Evolutionary conservation across 1,284 basidiomycete genomes (phyloP).

Genomic region (Entoloma clypeatum): DNA sequence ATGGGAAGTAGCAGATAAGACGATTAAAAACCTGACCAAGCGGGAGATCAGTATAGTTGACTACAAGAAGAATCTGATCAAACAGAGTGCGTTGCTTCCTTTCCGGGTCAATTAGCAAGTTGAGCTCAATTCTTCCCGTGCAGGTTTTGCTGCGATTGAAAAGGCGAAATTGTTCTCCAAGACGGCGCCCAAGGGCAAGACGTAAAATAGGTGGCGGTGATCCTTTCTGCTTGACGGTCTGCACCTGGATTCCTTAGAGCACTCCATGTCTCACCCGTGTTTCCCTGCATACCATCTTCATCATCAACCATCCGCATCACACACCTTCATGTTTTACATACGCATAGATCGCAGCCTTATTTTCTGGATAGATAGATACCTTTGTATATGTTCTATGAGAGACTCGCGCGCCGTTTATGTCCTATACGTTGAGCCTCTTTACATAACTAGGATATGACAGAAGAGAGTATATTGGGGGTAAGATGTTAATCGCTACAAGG

Average conservation of each 20-base stretch:
- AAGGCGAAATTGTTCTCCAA: slow-evolving; percentile 93
- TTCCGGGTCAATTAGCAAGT: background rate
- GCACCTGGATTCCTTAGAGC: background rate
- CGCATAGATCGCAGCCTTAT: too few relatives aligned
- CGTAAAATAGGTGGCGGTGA: slow-evolving; percentile 29
- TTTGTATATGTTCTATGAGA: too few relatives aligned
- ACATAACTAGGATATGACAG: too few relatives aligned
- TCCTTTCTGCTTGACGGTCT: background rate
- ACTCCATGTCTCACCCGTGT: too few relatives aligned
- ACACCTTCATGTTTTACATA: too few relatives aligned
- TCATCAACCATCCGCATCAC: too few relatives aligned
- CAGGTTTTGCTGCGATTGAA: slow-evolving; percentile 76
- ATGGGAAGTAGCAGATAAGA: slow-evolving; percentile 96
- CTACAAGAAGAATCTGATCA: slow-evolving; percentile 82
- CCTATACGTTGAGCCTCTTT: too few relatives aligned
- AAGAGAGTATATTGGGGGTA: too few relatives aligned
- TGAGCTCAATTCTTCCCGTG: slow-evolving; percentile 10
- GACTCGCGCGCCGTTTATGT: too few relatives aligned
- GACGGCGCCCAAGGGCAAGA: slow-evolving; percentile 59
- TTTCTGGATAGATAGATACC: too few relatives aligned
- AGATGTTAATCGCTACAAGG: too few relatives aligned
- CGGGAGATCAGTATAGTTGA: slow-evolving; percentile 86
- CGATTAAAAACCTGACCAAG: slow-evolving; percentile 90
- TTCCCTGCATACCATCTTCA: too few relatives aligned
- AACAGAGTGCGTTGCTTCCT: slow-evolving; percentile 49